Percentiles rank a stretch among this genome's conserved stretches.
Evolutionary conservation across 2,329 filamentous ascomycete genomes (phyloP).

Genomic region (Phaeosphaeria sp.): DNA sequence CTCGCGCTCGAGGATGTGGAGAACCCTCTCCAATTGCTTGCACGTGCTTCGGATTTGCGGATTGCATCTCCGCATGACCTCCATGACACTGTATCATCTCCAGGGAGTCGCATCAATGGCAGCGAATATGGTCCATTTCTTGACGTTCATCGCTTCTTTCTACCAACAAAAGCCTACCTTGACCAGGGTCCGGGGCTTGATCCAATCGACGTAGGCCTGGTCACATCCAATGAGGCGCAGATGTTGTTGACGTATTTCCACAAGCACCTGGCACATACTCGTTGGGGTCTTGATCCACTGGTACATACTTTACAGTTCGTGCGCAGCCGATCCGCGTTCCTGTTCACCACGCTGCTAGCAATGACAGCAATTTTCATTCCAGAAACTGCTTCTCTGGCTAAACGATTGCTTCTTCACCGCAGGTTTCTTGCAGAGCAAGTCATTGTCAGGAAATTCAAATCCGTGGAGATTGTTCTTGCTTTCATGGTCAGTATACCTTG

Average conservation of each 20-base stretch:
- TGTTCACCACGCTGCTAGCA: slow-evolving; percentile 74
- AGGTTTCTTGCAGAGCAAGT: slow-evolving; percentile 68
- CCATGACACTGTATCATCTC: slow-evolving; percentile 34
- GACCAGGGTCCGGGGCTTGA: slow-evolving; percentile 71
- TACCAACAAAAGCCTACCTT: slow-evolving; percentile 66
- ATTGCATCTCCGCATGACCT: slow-evolving; percentile 52
- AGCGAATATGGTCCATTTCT: slow-evolving; percentile 50
- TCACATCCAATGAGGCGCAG: slow-evolving; percentile 69
- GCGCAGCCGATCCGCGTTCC: slow-evolving; percentile 70
- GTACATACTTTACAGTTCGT: slow-evolving; percentile 72
- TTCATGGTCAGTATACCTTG: slow-evolving; percentile 80
- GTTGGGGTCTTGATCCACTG: slow-evolving; percentile 74
- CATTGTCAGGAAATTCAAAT: slow-evolving; percentile 67
- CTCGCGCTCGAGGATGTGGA: slow-evolving; percentile 75
- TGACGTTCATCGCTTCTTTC: slow-evolving; percentile 70
- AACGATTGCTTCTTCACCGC: slow-evolving; percentile 68
- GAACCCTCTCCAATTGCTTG: slow-evolving; percentile 75
- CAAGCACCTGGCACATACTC: slow-evolving; percentile 72
- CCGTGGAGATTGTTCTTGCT: slow-evolving; percentile 75
- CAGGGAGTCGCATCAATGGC: slow-evolving; percentile 32
- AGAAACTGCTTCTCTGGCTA: slow-evolving; percentile 68
- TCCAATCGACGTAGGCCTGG: slow-evolving; percentile 72
- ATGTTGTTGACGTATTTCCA: slow-evolving; percentile 72
- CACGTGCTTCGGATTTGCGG: slow-evolving; percentile 72
- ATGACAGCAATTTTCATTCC: slow-evolving; percentile 72